phyloP scores from a whole-genome alignment of 2,329 filamentous ascomycete species.

The Colletotrichum tamarilloi region DNA sequence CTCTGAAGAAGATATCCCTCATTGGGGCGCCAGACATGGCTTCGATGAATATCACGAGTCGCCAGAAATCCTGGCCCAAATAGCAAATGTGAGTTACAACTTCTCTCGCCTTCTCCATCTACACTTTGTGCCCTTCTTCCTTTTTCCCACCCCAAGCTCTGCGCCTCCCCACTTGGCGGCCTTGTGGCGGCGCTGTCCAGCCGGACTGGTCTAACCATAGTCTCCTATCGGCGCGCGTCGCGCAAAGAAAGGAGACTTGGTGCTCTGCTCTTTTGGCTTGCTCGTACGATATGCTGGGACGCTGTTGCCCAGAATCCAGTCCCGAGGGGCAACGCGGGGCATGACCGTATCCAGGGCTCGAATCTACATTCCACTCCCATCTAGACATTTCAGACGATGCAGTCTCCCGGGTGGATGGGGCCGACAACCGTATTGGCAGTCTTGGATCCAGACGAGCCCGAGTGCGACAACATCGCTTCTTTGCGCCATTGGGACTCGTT shows the following conservation, averaged over 20 bases:
- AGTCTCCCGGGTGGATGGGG: constrained; percentile 10
- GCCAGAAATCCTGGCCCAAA: constrained; percentile 85
- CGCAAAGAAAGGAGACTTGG: constrained; percentile 1
- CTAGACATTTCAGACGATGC: constrained; percentile 6
- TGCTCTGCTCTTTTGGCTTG: background rate
- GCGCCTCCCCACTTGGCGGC: constrained; percentile 4
- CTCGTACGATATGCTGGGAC: background rate
- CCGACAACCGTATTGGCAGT: background rate
- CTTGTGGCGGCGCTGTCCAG: background rate
- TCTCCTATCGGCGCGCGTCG: constrained; percentile 1
- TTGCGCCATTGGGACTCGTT: constrained; percentile 13
- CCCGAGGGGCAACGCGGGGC: constrained; percentile 5
- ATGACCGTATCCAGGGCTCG: background rate
- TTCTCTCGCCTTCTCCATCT: constrained; percentile 23
- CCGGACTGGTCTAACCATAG: constrained; percentile 15
- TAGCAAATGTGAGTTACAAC: constrained; percentile 76
- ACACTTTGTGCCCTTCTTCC: constrained; percentile 9
- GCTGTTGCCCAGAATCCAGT: background rate
- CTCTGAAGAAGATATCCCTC: constrained; percentile 58
- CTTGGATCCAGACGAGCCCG: background rate
- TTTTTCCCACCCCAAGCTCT: constrained; percentile 18
- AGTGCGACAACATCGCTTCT: background rate
- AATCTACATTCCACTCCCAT: constrained; percentile 5
- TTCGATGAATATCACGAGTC: constrained; percentile 94
- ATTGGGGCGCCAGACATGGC: constrained; percentile 79